Evolutionary conservation across 495 filamentous ascomycete genomes (phyloP).

Genomic region (Tuber brumale): DNA sequence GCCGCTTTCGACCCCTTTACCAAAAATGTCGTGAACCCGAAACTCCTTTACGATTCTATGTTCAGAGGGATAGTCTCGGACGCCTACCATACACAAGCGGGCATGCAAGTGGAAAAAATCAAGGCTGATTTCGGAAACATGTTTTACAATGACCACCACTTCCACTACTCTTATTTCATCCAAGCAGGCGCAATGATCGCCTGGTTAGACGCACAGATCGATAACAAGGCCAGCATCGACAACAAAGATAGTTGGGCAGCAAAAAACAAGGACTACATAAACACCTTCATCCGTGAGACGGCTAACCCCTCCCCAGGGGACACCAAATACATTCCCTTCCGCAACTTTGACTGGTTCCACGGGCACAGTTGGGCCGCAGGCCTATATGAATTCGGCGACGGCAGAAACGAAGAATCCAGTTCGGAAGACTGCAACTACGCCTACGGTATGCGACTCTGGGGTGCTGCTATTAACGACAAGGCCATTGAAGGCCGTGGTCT

Average conservation of each 20-base stretch:
- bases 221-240: constrained; percentile 7
- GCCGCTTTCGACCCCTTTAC: constrained; percentile 66
- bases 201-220: constrained; percentile 55
- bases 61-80: constrained; percentile 79
- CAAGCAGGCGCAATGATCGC: constrained; percentile 79
- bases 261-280: constrained; percentile 69
- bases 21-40: constrained; percentile 65
- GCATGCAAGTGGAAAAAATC: constrained; percentile 52
- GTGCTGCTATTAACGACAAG: constrained; percentile 60
- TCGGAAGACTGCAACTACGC: constrained; percentile 84
- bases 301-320: constrained; percentile 68
- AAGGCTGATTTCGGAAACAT: constrained; percentile 70
- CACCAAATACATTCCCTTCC: constrained; percentile 70
- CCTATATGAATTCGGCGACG: constrained; percentile 72
- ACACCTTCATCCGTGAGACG: constrained; percentile 67
- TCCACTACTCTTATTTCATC: constrained; percentile 83
- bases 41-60: constrained; percentile 66
- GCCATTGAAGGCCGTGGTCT: constrained; percentile 81
- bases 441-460: constrained; percentile 94
- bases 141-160: constrained; percentile 92
- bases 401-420: constrained; percentile 83
- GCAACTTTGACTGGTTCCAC: constrained; percentile 87
- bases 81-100: constrained; percentile 62
- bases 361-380: constrained; percentile 94
- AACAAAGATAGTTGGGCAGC: constrained; percentile 57